Percentiles rank a stretch among this genome's conserved stretches.
Evolutionary conservation across 2,329 filamentous ascomycete genomes (phyloP).

Genomic region (Fusarium caatingaense): DNA sequence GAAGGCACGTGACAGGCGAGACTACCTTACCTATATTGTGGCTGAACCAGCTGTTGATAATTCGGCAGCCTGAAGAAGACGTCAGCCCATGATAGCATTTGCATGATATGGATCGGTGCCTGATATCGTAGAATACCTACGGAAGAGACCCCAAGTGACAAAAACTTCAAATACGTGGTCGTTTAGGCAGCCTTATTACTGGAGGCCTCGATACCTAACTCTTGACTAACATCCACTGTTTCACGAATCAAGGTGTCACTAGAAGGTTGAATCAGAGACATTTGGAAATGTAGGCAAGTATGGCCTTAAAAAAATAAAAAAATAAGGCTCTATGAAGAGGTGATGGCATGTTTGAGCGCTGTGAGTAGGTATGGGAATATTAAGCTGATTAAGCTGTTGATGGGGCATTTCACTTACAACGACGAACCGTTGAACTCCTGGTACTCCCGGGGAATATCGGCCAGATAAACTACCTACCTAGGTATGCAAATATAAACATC

Average conservation of each 20-base stretch:
- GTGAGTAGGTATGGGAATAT: not conserved
- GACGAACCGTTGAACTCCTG: not conserved
- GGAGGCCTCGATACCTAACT: conserved; percentile 10
- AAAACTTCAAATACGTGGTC: conserved; percentile 3
- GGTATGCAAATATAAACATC: not conserved
- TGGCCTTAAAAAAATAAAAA: too few relatives aligned
- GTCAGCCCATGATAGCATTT: conserved; percentile 41
- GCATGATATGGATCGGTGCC: conserved; percentile 26
- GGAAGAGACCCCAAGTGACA: not conserved
- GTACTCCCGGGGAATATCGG: not conserved
- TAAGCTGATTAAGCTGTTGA: not conserved
- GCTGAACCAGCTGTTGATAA: conserved; percentile 25
- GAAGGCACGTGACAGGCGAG: conserved; percentile 31
- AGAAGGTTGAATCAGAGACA: not conserved
- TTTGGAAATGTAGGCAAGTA: not conserved
- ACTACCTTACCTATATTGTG: conserved; percentile 13
- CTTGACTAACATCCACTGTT: not conserved
- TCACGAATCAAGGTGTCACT: not conserved
- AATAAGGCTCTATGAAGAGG: not conserved
- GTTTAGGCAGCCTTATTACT: conserved; percentile 2
- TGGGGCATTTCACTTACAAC: not conserved
- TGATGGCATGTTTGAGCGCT: not conserved
- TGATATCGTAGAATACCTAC: conserved; percentile 4
- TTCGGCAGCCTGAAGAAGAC: conserved; percentile 42
- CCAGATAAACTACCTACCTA: too few relatives aligned